phyloP scores from a whole-genome alignment of 768 basidiomycete species.

The Gymnopilus dilepis region DNA sequence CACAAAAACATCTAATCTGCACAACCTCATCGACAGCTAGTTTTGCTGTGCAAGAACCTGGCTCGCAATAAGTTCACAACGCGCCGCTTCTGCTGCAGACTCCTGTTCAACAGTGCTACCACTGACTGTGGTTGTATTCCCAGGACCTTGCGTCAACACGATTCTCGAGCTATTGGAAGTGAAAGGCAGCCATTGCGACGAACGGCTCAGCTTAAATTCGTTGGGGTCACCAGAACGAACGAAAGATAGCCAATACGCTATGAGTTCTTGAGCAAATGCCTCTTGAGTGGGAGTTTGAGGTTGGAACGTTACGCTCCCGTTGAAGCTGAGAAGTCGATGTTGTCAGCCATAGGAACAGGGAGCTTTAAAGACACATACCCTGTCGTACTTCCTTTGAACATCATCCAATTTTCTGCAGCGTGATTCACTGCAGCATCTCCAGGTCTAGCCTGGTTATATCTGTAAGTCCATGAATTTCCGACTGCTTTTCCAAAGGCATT shows the following conservation, averaged over 20 bases:
- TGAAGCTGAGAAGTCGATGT: too few species aligned
- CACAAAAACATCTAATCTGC: too few species aligned
- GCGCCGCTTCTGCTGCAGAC: slow-evolving; percentile 13
- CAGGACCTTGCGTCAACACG: slow-evolving; percentile 24
- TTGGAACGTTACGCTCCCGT: slow-evolving; percentile 58
- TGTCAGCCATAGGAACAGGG: too few species aligned
- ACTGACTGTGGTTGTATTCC: slow-evolving; percentile 16
- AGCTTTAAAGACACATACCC: slow-evolving; percentile 55
- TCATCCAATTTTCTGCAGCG: slow-evolving; percentile 71
- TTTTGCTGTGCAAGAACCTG: slow-evolving; percentile 23
- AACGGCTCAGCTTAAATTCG: slow-evolving; percentile 53
- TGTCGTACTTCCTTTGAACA: slow-evolving; percentile 65
- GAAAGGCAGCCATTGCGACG: slow-evolving; percentile 50
- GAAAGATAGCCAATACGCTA: slow-evolving; percentile 72
- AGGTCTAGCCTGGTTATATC: slow-evolving; percentile 57
- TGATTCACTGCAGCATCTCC: slow-evolving; percentile 45
- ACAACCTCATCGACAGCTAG: too few species aligned
- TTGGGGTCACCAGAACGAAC: slow-evolving; percentile 63
- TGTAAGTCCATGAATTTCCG: slow-evolving; percentile 52
- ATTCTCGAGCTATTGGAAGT: slow-evolving; percentile 20
- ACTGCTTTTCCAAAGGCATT: slow-evolving; percentile 41
- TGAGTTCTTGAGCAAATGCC: slow-evolving; percentile 62
- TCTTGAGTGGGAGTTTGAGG: slow-evolving; percentile 48
- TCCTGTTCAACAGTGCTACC: slow-evolving; percentile 25
- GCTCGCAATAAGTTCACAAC: slow-evolving; percentile 26